These are phyloP conservation scores for Neofusicoccum parvum DNA, from an alignment of 2,329 filamentous ascomycete species.

Conservation along the genomic window DNA sequence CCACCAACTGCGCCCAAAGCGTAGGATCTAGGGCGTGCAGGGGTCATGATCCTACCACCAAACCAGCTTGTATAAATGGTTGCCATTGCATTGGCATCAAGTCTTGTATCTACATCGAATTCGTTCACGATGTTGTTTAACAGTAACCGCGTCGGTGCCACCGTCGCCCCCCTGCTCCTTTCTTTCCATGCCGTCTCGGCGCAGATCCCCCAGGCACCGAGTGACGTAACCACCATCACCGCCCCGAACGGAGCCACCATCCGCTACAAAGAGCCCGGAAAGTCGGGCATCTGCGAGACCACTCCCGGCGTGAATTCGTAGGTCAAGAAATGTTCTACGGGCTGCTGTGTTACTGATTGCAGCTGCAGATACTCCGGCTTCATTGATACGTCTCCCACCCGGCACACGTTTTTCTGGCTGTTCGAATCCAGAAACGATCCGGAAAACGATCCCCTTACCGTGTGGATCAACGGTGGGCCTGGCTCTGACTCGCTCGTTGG, in stretches of 20 bases:
- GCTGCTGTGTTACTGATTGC: neutral
- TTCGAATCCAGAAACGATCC: constrained; percentile 62
- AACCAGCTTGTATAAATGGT: too few relatives aligned
- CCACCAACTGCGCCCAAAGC: too few relatives aligned
- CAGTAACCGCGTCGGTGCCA: neutral
- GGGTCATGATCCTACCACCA: too few relatives aligned
- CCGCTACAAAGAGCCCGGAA: constrained; percentile 49
- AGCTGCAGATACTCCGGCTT: constrained; percentile 10
- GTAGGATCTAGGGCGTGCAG: too few relatives aligned
- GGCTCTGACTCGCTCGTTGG: constrained; percentile 13
- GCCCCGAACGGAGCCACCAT: constrained; percentile 45
- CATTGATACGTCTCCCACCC: constrained; percentile 3
- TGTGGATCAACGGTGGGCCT: constrained; percentile 47
- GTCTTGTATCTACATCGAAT: too few relatives aligned
- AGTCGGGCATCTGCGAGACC: constrained; percentile 48
- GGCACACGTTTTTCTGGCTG: constrained; percentile 64
- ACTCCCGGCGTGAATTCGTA: constrained; percentile 39
- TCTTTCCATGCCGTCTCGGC: neutral
- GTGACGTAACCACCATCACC: constrained; percentile 43
- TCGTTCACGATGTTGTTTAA: too few relatives aligned
- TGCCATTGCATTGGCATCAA: too few relatives aligned
- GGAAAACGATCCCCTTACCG: constrained; percentile 56
- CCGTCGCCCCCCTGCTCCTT: neutral
- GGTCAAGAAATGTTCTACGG: neutral
- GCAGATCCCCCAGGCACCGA: constrained; percentile 35